Conservation (phyloP, 140 eudicot species). For the Flaveria floridana region DNA sequence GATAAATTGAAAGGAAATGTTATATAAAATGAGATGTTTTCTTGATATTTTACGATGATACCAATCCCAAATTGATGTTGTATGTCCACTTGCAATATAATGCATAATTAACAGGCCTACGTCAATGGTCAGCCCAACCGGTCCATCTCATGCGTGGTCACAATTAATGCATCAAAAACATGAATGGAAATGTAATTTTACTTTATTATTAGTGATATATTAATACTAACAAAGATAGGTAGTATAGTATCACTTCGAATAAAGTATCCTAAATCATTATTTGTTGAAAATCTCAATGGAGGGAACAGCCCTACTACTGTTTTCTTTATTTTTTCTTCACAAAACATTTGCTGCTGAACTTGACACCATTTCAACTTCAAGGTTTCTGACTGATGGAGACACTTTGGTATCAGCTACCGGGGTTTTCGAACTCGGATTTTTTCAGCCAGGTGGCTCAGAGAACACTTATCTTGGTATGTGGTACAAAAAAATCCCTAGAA, state of each 20-base stretch:
- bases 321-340: slow-evolving; percentile 8
- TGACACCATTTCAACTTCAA: slow-evolving; percentile 21
- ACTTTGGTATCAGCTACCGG: slow-evolving; percentile 31
- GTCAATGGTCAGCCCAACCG: background rate
- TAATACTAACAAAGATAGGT: too few species aligned
- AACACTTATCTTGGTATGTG: slow-evolving; percentile 40
- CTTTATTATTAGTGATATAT: background rate
- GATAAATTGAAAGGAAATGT: too few species aligned
- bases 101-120: background rate
- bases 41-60: background rate
- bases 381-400: slow-evolving; percentile 17
- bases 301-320: background rate
- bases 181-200: background rate
- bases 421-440: slow-evolving; percentile 40
- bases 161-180: background rate
- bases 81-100: background rate
- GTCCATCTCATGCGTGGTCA: background rate
- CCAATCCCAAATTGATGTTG: background rate
- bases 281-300: slow-evolving; percentile 22
- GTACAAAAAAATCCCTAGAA: slow-evolving; percentile 33
- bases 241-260: background rate
- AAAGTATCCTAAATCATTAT: background rate
- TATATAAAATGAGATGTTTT: too few species aligned
- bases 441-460: slow-evolving; percentile 16
- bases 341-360: slow-evolving; percentile 17